These are phyloP conservation scores for Metarhizium robertsii DNA, from an alignment of 2,329 filamentous ascomycete genomes.

Conservation along the genomic window DNA sequence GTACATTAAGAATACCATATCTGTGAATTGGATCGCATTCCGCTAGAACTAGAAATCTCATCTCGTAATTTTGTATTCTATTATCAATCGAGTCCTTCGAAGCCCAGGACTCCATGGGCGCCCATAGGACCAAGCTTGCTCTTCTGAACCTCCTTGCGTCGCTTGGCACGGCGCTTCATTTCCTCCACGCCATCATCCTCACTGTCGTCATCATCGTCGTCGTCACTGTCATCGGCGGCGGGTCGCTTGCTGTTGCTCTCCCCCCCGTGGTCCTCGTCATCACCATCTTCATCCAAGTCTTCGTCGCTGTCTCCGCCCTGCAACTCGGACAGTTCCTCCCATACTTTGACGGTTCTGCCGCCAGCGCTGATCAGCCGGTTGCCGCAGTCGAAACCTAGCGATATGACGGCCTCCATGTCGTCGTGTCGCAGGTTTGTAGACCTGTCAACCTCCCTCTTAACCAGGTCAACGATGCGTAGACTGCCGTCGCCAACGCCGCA, in stretches of 20 bases:
- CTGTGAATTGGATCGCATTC: not conserved
- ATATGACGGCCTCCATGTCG: slow-evolving; percentile 77
- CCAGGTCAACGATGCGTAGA: slow-evolving; percentile 68
- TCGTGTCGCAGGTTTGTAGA: slow-evolving; percentile 61
- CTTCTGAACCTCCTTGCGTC: slow-evolving; percentile 31
- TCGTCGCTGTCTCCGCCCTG: slow-evolving; percentile 34
- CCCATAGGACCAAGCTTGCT: slow-evolving; percentile 39
- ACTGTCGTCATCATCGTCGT: slow-evolving; percentile 29
- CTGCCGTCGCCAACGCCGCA: slow-evolving; percentile 76
- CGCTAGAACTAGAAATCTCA: not conserved
- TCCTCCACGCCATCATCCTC: slow-evolving; percentile 22
- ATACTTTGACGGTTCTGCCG: slow-evolving; percentile 79
- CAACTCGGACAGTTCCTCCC: slow-evolving; percentile 66
- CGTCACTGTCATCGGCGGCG: slow-evolving; percentile 38
- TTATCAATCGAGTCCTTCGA: slow-evolving; percentile 34
- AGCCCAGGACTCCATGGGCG: slow-evolving; percentile 41
- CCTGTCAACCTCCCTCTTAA: slow-evolving; percentile 60
- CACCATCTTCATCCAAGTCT: slow-evolving; percentile 37
- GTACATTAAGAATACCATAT: not conserved
- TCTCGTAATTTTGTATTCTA: not conserved
- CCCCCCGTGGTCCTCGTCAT: slow-evolving; percentile 27
- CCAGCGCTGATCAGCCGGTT: slow-evolving; percentile 86
- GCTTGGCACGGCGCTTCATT: slow-evolving; percentile 36
- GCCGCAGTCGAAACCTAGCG: slow-evolving; percentile 72
- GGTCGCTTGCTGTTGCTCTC: slow-evolving; percentile 35